These are phyloP conservation scores for Fusarium duplospermum DNA, from an alignment of 2,329 filamentous ascomycete species.

Conservation along the genomic window DNA sequence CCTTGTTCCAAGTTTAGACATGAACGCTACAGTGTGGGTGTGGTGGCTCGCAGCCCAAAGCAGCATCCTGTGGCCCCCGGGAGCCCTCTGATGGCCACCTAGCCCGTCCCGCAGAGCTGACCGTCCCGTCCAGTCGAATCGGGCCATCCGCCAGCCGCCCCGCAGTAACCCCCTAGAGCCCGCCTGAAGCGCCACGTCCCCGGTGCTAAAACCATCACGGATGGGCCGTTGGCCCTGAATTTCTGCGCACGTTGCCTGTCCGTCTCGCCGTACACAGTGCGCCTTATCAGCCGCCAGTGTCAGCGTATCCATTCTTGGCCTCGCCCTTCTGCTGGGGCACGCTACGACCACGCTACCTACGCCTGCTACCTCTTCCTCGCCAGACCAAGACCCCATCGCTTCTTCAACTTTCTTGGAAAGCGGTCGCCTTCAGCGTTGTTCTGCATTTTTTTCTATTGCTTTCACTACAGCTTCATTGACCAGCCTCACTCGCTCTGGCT, in stretches of 20 bases:
- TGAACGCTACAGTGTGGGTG: slow-evolving; percentile 26
- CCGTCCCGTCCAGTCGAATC: slow-evolving; percentile 19
- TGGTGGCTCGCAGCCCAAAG: slow-evolving; percentile 1
- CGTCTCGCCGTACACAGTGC: slow-evolving; percentile 39
- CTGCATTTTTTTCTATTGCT: slow-evolving; percentile 31
- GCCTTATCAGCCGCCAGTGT: neutral
- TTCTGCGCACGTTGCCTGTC: neutral
- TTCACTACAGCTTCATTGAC: slow-evolving; percentile 37
- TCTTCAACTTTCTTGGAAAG: slow-evolving; percentile 43
- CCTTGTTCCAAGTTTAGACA: slow-evolving; percentile 40
- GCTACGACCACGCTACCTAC: slow-evolving; percentile 30
- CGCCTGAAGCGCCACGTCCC: slow-evolving; percentile 30
- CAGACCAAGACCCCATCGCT: slow-evolving; percentile 40
- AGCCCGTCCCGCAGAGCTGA: neutral
- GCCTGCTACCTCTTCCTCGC: slow-evolving; percentile 37
- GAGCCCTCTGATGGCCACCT: neutral
- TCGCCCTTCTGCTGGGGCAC: slow-evolving; percentile 38
- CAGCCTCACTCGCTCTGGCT: slow-evolving; percentile 72
- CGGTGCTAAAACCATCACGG: slow-evolving; percentile 34
- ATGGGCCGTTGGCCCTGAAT: slow-evolving; percentile 42
- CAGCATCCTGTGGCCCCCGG: neutral
- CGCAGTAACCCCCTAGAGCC: slow-evolving; percentile 22
- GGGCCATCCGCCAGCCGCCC: slow-evolving; percentile 27
- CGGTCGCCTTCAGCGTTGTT: slow-evolving; percentile 35
- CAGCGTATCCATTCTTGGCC: slow-evolving; percentile 34